Conservation (phyloP, 1,284 basidiomycete genomes). For the Papiliotrema terrestris region DNA sequence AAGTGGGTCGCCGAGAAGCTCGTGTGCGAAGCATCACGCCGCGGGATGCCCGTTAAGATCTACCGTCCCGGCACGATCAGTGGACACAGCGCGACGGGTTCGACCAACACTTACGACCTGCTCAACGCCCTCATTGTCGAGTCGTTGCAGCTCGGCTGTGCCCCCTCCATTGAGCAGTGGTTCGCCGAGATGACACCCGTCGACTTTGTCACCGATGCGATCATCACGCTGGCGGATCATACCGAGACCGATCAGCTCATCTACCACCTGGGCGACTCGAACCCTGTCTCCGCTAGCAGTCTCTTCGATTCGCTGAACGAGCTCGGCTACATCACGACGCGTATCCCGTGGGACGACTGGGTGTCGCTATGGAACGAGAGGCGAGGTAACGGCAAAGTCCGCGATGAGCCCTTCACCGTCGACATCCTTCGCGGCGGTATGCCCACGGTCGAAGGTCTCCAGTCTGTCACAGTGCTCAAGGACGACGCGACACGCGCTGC, state of each 20-base stretch:
- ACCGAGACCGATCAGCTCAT: conserved; percentile 26
- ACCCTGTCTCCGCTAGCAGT: conserved; percentile 26
- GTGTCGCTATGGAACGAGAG: conserved; percentile 34
- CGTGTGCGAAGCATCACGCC: conserved; percentile 29
- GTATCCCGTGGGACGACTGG: conserved; percentile 35
- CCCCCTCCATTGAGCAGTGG: conserved; percentile 35
- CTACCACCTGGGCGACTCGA: conserved; percentile 37
- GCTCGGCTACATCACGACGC: conserved; percentile 32
- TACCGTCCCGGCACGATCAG: conserved; percentile 43
- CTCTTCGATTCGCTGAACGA: conserved; percentile 31
- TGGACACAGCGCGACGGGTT: conserved; percentile 36
- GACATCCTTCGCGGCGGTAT: conserved; percentile 37
- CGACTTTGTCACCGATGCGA: conserved; percentile 36
- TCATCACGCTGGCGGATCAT: conserved; percentile 28
- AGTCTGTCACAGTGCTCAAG: conserved; percentile 30
- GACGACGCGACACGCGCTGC: conserved; percentile 30
- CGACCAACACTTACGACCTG: conserved; percentile 40
- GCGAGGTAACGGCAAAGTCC: conserved; percentile 17
- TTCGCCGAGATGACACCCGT: conserved; percentile 41
- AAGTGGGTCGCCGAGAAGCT: conserved; percentile 48
- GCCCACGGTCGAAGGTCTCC: conserved; percentile 30
- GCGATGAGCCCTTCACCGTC: conserved; percentile 26
- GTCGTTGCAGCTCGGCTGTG: conserved; percentile 34
- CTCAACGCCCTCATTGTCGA: conserved; percentile 41
- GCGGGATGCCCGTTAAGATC: conserved; percentile 40